Conservation (phyloP, 495 filamentous ascomycete genomes). For the Podospora conica region DNA sequence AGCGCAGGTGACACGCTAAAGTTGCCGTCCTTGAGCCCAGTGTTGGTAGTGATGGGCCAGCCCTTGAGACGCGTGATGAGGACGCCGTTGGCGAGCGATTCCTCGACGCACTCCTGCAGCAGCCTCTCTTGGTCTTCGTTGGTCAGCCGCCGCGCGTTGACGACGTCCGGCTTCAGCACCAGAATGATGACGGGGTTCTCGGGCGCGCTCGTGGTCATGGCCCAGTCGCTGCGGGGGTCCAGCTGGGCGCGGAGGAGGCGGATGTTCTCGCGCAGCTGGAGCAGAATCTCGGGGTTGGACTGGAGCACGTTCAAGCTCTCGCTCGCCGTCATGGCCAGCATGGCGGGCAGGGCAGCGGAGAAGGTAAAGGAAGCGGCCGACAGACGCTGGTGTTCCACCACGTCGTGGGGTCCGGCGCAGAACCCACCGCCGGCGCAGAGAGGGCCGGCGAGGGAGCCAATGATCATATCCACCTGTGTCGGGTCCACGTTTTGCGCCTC, state of each 20-base stretch:
- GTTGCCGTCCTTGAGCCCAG: slow-evolving; percentile 53
- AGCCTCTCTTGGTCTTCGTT: slow-evolving; percentile 75
- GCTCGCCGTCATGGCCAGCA: slow-evolving; percentile 89
- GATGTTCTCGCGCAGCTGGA: slow-evolving; percentile 72
- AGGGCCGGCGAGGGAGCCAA: slow-evolving; percentile 85
- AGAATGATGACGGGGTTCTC: slow-evolving; percentile 87
- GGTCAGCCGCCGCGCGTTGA: slow-evolving; percentile 60
- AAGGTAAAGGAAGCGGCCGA: slow-evolving; percentile 86
- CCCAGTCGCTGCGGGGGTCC: slow-evolving; percentile 91
- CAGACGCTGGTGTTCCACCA: slow-evolving; percentile 93
- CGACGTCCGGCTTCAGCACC: slow-evolving; percentile 76
- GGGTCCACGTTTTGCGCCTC: slow-evolving; percentile 95
- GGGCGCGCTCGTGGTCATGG: slow-evolving; percentile 66
- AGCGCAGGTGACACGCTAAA: slow-evolving; percentile 67
- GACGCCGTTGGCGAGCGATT: slow-evolving; percentile 80
- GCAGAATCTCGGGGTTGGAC: slow-evolving; percentile 69
- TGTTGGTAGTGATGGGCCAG: slow-evolving; percentile 53
- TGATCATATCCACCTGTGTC: slow-evolving; percentile 85
- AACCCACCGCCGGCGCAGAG: slow-evolving; percentile 92
- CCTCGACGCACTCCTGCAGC: slow-evolving; percentile 86
- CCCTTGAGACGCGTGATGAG: slow-evolving; percentile 80
- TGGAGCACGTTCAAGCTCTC: slow-evolving; percentile 81
- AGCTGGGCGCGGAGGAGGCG: slow-evolving; percentile 77
- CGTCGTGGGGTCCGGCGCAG: slow-evolving; percentile 82
- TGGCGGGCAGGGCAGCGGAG: slow-evolving; percentile 87